Evolutionary conservation across 140 eudicot genomes (phyloP), one percentile per base, ranked within the genome.

Genomic region (Erigeron philadelphicus): DNA sequence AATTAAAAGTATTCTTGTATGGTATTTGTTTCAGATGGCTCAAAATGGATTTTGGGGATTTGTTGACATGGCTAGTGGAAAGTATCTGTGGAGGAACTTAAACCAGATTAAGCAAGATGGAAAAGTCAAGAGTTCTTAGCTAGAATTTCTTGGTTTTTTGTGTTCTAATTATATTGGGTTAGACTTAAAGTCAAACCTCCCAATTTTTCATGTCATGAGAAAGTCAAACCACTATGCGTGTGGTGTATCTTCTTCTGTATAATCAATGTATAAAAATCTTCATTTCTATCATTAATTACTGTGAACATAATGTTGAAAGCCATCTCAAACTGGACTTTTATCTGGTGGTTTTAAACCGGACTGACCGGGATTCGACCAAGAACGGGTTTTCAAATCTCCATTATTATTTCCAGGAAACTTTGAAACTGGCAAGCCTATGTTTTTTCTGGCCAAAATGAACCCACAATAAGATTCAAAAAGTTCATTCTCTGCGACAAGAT

Each of bases 1-100:
- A 5, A 49, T 16, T 1, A 11, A 10, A 6, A 12, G 3, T 16
- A 45, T 67, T 18, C 2, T 21, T 44, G 58, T 54, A 50, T 68
- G 65, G 73, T 40, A 49, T 71, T 56, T 46, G 65, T 81, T 56
- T 46, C 68, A 83, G 95, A 81, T 71, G 79, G 70, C 82, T 58
- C 82, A 68, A 56, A 73, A 80, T 67, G 93, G 81, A 38, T 81
- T 88, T 80, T 85, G 89, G 96, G 82, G 74, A 50, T 83, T 88
- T 70, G 78, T 85, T 44, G 92, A 88, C 72, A 88, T 88, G 96
- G 93, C 96, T 19, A 88, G 82, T 53, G 96, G 96, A 9, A 79
- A 78, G 73, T 88, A 88, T 69, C 40, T 88, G 42, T 88, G 96
- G 96, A 88, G 85, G 81, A 76, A 83, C 62, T 41, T 85, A 45